Percentiles rank a stretch among this genome's conserved stretches.
These are phyloP conservation scores for Trichoderma semiorbis DNA, from an alignment of 2,329 filamentous ascomycete species.

Conservation along the genomic window DNA sequence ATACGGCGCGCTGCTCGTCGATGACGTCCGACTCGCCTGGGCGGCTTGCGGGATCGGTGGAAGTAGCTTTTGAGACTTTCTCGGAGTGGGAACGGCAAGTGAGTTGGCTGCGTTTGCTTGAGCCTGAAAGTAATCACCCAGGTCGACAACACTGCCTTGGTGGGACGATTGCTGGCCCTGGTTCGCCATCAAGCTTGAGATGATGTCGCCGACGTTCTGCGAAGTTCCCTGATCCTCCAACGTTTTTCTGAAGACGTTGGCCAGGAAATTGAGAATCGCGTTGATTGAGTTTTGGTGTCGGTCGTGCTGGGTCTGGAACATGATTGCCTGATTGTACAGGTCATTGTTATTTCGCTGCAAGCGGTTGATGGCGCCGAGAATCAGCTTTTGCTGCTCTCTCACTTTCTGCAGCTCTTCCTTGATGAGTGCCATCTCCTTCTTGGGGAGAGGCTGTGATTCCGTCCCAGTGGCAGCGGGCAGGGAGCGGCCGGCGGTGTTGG, in stretches of 20 bases:
- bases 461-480: conserved; percentile 43
- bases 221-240: conserved; percentile 76
- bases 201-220: conserved; percentile 79
- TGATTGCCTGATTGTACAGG: conserved; percentile 80
- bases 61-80: conserved; percentile 52
- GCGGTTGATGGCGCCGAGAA: conserved; percentile 75
- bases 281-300: conserved; percentile 99
- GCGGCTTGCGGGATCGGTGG: conserved; percentile 49
- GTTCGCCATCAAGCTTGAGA: conserved; percentile 68
- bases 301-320: conserved; percentile 88
- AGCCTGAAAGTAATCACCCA: conserved; percentile 55
- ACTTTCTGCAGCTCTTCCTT: conserved; percentile 78
- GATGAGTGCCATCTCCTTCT: conserved; percentile 74
- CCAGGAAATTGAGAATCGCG: conserved; percentile 94
- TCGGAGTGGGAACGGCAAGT: conserved; percentile 40
- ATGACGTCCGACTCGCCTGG: conserved; percentile 28
- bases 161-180: conserved; percentile 45
- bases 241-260: conserved; percentile 92
- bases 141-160: conserved; percentile 58
- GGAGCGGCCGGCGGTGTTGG: conserved; percentile 28
- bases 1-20: conserved; percentile 30
- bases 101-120: conserved; percentile 39
- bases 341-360: conserved; percentile 83
- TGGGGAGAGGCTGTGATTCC: conserved; percentile 49
- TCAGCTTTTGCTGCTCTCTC: conserved; percentile 80